A percentile compares a stretch with the other conserved stretches of the same genome.
phyloP scores from a whole-genome alignment of 164 flowering plant species.

The Saururus chinensis region DNA sequence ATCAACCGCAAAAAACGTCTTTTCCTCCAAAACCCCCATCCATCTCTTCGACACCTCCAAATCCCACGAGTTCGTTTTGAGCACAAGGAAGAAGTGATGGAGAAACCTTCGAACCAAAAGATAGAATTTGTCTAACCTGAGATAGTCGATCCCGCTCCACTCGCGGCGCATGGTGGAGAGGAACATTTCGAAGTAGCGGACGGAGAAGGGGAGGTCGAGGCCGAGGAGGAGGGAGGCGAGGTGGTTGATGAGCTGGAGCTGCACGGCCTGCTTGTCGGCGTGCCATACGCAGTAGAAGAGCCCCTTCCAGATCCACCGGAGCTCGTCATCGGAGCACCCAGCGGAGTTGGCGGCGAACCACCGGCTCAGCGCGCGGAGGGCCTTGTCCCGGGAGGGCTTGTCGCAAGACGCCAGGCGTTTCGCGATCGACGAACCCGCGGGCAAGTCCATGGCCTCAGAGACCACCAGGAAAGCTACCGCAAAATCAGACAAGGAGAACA shows the following conservation, averaged over 20 bases:
- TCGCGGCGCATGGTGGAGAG: constrained; percentile 73
- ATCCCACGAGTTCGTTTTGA: constrained; percentile 54
- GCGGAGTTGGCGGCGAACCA: constrained; percentile 46
- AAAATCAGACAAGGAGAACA: too few species aligned
- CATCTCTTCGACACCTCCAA: constrained; percentile 22
- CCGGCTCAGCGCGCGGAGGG: constrained; percentile 31
- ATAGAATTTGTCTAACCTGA: constrained; percentile 84
- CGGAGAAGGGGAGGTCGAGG: constrained; percentile 28
- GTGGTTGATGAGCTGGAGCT: constrained; percentile 41
- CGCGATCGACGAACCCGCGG: constrained; percentile 20
- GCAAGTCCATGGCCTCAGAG: constrained; percentile 6
- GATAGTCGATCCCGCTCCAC: constrained; percentile 77
- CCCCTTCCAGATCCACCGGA: constrained; percentile 85
- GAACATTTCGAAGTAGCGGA: constrained; percentile 52
- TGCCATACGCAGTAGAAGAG: constrained; percentile 66
- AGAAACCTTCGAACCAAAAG: constrained; percentile 57
- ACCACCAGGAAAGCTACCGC: too few species aligned
- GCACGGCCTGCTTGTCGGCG: constrained; percentile 26
- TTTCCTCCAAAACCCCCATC: constrained; percentile 36
- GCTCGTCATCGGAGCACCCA: constrained; percentile 35
- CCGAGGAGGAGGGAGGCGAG: constrained; percentile 35
- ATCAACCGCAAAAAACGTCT: constrained; percentile 33
- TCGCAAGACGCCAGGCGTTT: constrained; percentile 60
- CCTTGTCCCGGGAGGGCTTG: constrained; percentile 36
- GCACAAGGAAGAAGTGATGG: constrained; percentile 23